These are phyloP conservation scores for Aspergillus oerlinghausenensis DNA, from an alignment of 2,329 filamentous ascomycete species.

Conservation along the genomic window DNA sequence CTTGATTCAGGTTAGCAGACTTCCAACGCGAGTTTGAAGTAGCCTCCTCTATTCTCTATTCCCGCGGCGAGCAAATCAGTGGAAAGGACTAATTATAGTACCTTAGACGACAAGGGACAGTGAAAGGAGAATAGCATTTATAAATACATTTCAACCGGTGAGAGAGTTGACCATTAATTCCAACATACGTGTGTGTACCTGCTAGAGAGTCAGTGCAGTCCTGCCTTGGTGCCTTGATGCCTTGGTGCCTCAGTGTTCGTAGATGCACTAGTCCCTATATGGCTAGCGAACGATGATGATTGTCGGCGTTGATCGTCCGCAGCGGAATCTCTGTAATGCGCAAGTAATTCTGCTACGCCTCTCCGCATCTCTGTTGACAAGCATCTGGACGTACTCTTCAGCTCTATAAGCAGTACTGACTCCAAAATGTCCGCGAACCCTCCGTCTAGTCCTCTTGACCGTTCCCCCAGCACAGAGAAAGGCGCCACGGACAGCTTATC, in stretches of 20 bases:
- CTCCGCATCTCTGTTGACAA: not conserved
- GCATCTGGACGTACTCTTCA: not conserved
- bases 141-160: no score
- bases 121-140: no score
- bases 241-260: no score
- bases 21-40: no score
- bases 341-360: not conserved
- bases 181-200: no score
- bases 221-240: not conserved
- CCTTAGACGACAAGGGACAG: no score
- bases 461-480: not conserved
- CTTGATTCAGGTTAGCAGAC: no score
- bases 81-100: no score
- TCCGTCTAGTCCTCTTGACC: not conserved
- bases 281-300: not conserved
- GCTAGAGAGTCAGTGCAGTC: no score
- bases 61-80: no score
- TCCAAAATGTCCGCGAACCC: constrained; percentile 10
- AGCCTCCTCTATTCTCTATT: no score
- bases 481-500: constrained; percentile 6
- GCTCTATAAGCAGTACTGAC: constrained; percentile 6
- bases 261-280: not conserved
- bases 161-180: no score
- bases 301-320: not conserved
- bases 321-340: not conserved